A percentile compares a stretch with the other conserved stretches of the same genome.
phyloP scores from a whole-genome alignment of 345 rosid genomes.

The Moricandia arvensis region DNA sequence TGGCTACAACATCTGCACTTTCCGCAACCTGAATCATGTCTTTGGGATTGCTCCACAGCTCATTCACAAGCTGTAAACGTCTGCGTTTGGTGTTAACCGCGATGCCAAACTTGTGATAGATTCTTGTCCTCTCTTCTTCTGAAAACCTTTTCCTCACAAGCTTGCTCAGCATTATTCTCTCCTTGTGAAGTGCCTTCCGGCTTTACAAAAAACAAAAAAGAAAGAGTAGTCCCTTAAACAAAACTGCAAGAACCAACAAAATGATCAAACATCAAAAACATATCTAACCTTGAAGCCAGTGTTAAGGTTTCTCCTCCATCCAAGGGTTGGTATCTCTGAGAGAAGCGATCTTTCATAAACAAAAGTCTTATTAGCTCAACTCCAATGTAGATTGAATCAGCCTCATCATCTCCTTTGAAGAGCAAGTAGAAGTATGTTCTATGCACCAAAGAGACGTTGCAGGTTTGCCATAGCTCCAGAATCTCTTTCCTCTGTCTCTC shows the following conservation, averaged over 20 bases:
- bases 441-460: conserved; percentile 79
- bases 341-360: conserved; percentile 73
- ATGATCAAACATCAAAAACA: neutral
- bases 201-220: conserved; percentile 39
- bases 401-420: conserved; percentile 69
- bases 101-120: conserved; percentile 81
- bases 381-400: conserved; percentile 84
- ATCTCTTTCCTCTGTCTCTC: conserved; percentile 63
- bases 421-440: conserved; percentile 91
- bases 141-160: conserved; percentile 70
- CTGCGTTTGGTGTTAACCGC: conserved; percentile 67
- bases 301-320: conserved; percentile 58
- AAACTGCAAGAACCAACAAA: conserved; percentile 14
- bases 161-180: conserved; percentile 78
- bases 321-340: conserved; percentile 50
- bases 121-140: conserved; percentile 56
- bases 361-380: conserved; percentile 86
- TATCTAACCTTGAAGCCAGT: conserved; percentile 54
- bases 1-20: conserved; percentile 78
- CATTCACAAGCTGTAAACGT: conserved; percentile 67
- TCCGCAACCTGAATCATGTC: conserved; percentile 57
- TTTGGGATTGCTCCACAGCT: conserved; percentile 64
- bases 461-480: conserved; percentile 83
- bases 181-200: conserved; percentile 64
- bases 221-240: neutral